A percentile compares a stretch with the other conserved stretches of the same genome.
Evolutionary conservation across 768 basidiomycete species (phyloP).

Genomic region (Lactifluus hygrophoroides): DNA sequence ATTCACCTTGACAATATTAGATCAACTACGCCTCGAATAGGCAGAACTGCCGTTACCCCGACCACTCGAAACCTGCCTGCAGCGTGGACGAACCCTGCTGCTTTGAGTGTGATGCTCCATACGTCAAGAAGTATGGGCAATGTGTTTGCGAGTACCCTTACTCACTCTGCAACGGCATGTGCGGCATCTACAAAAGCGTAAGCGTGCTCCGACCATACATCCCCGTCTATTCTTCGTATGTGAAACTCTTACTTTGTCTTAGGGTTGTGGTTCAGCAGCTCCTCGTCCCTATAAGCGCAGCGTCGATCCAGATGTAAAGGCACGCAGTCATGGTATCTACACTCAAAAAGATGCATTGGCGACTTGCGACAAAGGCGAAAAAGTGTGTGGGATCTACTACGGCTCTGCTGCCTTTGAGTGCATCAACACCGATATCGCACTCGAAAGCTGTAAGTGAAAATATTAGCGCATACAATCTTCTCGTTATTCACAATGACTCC

Average conservation of each 20-base stretch:
- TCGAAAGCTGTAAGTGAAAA: constrained; percentile 35
- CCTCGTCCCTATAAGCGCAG: constrained; percentile 22
- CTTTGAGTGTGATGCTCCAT: constrained; percentile 29
- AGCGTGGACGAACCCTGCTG: constrained; percentile 29
- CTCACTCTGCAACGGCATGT: constrained; percentile 35
- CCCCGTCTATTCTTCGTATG: not conserved
- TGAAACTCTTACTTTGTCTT: not conserved
- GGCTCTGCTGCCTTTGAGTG: constrained; percentile 34
- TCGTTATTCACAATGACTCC: not conserved
- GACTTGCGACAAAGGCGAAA: constrained; percentile 26
- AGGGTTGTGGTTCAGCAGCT: constrained; percentile 36
- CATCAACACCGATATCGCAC: constrained; percentile 28
- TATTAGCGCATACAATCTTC: not conserved
- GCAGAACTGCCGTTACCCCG: constrained; percentile 29
- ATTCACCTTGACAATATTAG: constrained; percentile 19
- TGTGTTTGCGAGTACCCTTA: constrained; percentile 34
- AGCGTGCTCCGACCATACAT: not conserved
- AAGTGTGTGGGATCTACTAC: constrained; percentile 32
- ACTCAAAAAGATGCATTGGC: constrained; percentile 28
- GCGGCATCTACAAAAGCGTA: constrained; percentile 22
- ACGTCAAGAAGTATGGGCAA: constrained; percentile 23
- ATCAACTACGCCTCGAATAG: constrained; percentile 28
- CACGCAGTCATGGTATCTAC: constrained; percentile 19
- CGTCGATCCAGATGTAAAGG: not conserved
- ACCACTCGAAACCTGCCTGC: constrained; percentile 28